Percentiles rank a stretch among this genome's conserved stretches.
Evolutionary conservation across 371 early-diverging fungal genomes (phyloP).

Genomic region (Basidiobolus meristosporus): DNA sequence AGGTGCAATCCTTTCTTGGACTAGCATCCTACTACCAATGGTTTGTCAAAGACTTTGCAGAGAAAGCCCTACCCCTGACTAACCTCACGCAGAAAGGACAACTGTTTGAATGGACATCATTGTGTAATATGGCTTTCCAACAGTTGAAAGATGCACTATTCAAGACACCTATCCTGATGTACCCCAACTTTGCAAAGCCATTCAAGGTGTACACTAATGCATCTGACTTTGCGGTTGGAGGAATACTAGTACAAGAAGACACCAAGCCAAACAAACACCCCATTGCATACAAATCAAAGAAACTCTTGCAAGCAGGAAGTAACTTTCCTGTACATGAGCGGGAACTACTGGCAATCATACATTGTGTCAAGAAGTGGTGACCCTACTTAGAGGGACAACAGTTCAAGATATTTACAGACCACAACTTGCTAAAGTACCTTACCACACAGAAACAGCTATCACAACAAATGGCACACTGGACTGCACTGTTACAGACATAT

Average conservation of each 20-base stretch:
- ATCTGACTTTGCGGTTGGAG: constrained; percentile 9
- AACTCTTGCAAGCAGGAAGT: no score
- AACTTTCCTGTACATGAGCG: no score
- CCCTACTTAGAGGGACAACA: no score
- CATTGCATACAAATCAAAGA: no score
- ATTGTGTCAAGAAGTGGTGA: no score
- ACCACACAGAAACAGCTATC: no score
- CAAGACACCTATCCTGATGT: constrained; percentile 6
- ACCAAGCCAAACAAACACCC: background rate
- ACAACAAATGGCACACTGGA: no score
- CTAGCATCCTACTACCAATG: constrained; percentile 12
- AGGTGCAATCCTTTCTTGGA: constrained; percentile 15
- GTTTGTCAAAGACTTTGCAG: constrained; percentile 11
- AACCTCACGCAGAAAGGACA: constrained; percentile 10
- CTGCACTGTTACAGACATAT: no score
- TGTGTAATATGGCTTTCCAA: constrained; percentile 9
- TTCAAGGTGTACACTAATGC: constrained; percentile 11
- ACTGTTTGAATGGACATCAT: constrained; percentile 5
- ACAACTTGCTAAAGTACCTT: no score
- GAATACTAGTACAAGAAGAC: constrained; percentile 9
- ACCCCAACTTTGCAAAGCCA: constrained; percentile 8
- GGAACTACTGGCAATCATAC: no score
- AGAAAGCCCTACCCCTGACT: constrained; percentile 16
- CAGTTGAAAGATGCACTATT: constrained; percentile 4
- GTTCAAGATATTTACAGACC: no score